Percentiles rank a stretch among this genome's conserved stretches.
These are phyloP conservation scores for Podospora pseudocomata DNA, from an alignment of 495 filamentous ascomycete species.

Conservation along the genomic window DNA sequence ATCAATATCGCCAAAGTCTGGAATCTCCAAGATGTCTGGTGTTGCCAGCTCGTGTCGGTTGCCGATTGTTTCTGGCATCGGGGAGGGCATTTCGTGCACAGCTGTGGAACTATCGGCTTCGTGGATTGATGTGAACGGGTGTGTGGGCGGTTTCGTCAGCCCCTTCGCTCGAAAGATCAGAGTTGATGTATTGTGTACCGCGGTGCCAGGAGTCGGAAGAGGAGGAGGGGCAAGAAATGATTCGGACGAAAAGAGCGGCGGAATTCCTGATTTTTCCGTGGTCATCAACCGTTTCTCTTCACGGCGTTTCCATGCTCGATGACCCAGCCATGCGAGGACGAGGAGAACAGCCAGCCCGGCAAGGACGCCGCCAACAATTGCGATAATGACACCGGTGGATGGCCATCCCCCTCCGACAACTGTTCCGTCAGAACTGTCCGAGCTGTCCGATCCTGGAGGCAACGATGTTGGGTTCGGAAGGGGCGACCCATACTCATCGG, in stretches of 20 bases:
- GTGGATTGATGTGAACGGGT: background rate
- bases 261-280: background rate
- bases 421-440: background rate
- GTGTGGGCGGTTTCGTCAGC: background rate
- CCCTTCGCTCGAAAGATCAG: background rate
- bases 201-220: background rate
- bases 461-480: background rate
- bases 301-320: background rate
- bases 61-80: background rate
- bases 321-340: background rate
- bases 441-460: background rate
- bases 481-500: background rate
- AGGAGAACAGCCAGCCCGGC: background rate
- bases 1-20: background rate
- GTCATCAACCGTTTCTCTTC: background rate
- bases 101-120: background rate
- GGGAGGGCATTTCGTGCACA: background rate
- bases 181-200: background rate
- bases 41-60: background rate
- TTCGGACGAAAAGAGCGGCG: background rate
- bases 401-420: background rate
- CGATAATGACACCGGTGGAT: background rate
- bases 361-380: background rate
- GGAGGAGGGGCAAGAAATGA: background rate
- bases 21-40: slow-evolving; percentile 1